These are phyloP conservation scores for Mycosphaerelloides madeirae DNA, from an alignment of 2,329 filamentous ascomycete species.

Conservation along the genomic window DNA sequence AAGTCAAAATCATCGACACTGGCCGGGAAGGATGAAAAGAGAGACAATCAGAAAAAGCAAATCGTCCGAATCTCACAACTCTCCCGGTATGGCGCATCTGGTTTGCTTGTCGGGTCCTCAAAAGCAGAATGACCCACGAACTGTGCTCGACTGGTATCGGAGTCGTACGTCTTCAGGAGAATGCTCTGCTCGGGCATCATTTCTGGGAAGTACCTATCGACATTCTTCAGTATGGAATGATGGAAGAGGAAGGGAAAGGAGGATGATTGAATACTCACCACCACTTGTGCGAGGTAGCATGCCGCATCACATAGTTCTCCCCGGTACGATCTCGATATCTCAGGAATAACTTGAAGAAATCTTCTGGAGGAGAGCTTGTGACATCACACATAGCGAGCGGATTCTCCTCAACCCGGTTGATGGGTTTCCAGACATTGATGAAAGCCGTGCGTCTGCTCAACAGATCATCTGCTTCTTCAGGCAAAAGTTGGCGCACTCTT, in stretches of 20 bases:
- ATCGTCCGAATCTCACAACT: constrained; percentile 40
- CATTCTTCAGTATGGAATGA: background rate
- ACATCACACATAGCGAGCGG: constrained; percentile 41
- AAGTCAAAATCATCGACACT: no score
- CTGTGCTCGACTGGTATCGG: constrained; percentile 28
- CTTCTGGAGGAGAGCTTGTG: constrained; percentile 30
- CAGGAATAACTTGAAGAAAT: constrained; percentile 41
- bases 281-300: constrained; percentile 35
- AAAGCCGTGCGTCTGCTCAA: constrained; percentile 45
- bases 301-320: constrained; percentile 40
- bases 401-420: constrained; percentile 38
- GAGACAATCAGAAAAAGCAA: constrained; percentile 37
- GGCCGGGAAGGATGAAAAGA: no score
- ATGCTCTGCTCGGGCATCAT: constrained; percentile 37
- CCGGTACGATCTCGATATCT: constrained; percentile 37
- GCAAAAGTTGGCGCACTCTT: constrained; percentile 43
- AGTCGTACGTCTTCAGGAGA: constrained; percentile 39
- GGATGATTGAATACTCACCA: constrained; percentile 10
- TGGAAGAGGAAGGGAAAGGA: no score
- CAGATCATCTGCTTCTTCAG: constrained; percentile 40
- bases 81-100: constrained; percentile 34
- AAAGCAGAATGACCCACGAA: constrained; percentile 40
- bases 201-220: constrained; percentile 33
- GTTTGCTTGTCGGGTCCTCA: constrained; percentile 32
- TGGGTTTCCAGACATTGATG: constrained; percentile 51